Evolutionary conservation across 441 rosid genomes (phyloP).

Genomic region (Bocquillonia castaneifolia): DNA sequence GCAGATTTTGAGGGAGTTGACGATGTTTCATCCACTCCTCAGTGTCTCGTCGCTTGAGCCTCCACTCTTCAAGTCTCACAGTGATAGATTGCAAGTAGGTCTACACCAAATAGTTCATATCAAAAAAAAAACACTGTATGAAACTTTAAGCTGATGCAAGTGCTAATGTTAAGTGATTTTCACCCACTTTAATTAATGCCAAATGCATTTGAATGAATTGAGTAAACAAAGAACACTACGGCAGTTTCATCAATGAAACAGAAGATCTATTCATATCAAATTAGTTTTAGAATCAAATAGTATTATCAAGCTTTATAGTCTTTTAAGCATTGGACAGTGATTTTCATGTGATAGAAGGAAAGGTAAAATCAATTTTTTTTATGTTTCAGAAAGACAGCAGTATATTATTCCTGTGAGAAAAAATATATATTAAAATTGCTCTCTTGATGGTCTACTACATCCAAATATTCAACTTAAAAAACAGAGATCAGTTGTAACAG

Average conservation of each 20-base stretch:
- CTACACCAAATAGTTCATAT: slow-evolving; percentile 27
- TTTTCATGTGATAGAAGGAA: background rate
- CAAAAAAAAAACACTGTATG: background rate
- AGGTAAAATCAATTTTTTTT: too few species aligned
- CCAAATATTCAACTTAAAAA: background rate
- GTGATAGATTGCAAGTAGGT: slow-evolving; percentile 95
- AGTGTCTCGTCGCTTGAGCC: slow-evolving; percentile 82
- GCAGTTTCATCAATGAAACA: background rate
- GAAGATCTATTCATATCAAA: too few species aligned
- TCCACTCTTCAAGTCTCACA: slow-evolving; percentile 89
- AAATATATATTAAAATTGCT: too few species aligned
- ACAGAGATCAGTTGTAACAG: background rate
- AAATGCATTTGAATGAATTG: too few species aligned
- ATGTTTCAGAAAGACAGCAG: background rate
- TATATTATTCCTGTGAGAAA: too few species aligned
- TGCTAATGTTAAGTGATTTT: too few species aligned
- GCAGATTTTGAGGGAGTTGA: slow-evolving; percentile 63
- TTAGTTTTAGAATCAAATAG: too few species aligned
- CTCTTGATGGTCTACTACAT: background rate
- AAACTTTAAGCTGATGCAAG: background rate
- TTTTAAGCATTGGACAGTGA: too few species aligned
- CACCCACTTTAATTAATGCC: too few species aligned
- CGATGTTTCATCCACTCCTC: slow-evolving; percentile 98
- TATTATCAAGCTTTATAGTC: too few species aligned
- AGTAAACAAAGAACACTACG: background rate